Evolutionary conservation across 805 yeast genomes (phyloP), one percentile per base, ranked within the genome.

Genomic region (Ogataea neopini): DNA sequence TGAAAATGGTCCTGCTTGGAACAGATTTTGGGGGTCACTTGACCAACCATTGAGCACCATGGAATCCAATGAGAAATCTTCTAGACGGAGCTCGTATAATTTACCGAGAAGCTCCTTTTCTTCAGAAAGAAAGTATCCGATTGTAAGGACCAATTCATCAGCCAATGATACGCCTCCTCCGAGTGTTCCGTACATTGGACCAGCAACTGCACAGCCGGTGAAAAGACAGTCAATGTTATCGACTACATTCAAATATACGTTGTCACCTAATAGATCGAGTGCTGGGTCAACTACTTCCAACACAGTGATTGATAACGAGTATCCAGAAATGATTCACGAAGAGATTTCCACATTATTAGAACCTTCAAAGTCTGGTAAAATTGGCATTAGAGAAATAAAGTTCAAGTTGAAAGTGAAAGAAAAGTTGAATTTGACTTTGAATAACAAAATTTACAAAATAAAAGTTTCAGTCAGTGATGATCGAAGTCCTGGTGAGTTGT

Each of bases 1-100:
- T 44, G 61, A 53, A 20, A 52, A 46, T 37, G 65, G 63, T 3
- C 68, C 65, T 6, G 67, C 68, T 3, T 66, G 69, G 69, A 61
- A 62, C 40, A 58, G 53, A 34, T 64, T 63, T 43, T 64, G 68
- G 68, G 67, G 60, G 5, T 56, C 64, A 8, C 50, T 62, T 38
- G 67, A 62, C 34, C 59, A 55, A 40, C 69, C 69, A 1, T 46
- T 63, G 37, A 60, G 52, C 38, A 54, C 62, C 1, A 45, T 58
- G 11, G 61, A 54, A 25, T 53, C 61, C 3, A 55, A 49, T n/a
- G 62, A 57, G 32, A 53, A 53, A 37, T 45, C 57, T 3, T 56
- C 60, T 7, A 53, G 62, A 43, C 39, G 58, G 13, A 50, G 58
- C 37, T 55, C 59, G 2, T 49, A 53, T 37, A 49, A 54, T 28